Base-by-base conservation (phyloP, 257 asterid species). In the Petunia axillaris region DNA sequence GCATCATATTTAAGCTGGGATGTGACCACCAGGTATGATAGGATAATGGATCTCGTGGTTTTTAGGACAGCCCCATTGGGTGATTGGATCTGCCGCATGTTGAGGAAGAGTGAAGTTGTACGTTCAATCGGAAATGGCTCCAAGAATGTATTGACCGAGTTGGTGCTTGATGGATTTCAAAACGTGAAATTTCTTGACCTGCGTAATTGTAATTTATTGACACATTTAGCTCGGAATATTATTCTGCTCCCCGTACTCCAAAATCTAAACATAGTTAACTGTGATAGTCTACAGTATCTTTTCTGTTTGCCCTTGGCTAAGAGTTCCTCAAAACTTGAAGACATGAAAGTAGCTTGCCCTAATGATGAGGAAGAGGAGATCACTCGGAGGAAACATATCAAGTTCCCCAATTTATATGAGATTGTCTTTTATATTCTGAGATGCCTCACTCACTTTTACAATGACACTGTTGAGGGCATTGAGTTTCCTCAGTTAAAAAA, bases 181-280 rank as follows among this genome's bases (percentile, higher is more conserved):
- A 53, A 11, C 15, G 25, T 25, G 25, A 25, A 25, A 25, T 25
- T 0, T 25, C 25, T 25, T 25, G 25, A 25, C 25, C 25, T 25
- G 25, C 25, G 25, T 25, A 1, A 8, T 41, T 67, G 38, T 67
- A 2, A 67, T 43, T n/a, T 36, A 67, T 25, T 67, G 75, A 66
- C 38, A 15, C 75, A 40, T 41, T 66, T 7, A 66, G 14, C 41
- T 16, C 39, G 2, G 39, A 59, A 59, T 59, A 59, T 16, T 59
- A 59, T 59, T 6, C 14, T 4, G 2, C 25, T 25, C 65, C 39
- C 13, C 39, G 1, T 6, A 16, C 65, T 25, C 4, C 1, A 59
- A 59, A 25, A 1, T 0, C 36, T 57, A 36, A 0, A 57, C 3
- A 8, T 57, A 15, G 1, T 0, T 0, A 0, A 1, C 1, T 57